Conservation (phyloP, 306 rosid species). For the Erythrophleum fordii region DNA sequence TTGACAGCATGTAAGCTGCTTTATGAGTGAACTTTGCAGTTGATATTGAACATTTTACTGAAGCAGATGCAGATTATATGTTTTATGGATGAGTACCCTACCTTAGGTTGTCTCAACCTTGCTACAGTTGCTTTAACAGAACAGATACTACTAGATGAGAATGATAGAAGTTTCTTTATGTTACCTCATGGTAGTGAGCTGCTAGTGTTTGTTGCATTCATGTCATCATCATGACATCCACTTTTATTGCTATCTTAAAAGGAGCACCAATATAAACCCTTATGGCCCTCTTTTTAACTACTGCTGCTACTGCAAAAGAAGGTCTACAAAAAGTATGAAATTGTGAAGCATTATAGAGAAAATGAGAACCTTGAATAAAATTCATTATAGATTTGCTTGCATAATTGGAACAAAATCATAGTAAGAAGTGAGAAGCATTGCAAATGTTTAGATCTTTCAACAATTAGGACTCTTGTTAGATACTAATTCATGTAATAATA, state of each 20-base stretch:
- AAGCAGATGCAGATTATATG: background rate
- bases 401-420: background rate
- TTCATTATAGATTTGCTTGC: background rate
- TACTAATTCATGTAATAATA: background rate
- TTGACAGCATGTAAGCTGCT: background rate
- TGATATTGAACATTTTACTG: background rate
- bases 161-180: slow-evolving; percentile 5
- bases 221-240: slow-evolving; percentile 3
- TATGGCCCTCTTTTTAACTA: background rate
- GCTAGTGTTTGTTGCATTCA: slow-evolving; percentile 23
- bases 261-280: background rate
- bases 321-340: background rate
- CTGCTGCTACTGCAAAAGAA: background rate
- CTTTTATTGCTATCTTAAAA: background rate
- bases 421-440: background rate
- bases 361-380: background rate
- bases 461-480: background rate
- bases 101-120: background rate
- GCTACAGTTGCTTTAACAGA: background rate
- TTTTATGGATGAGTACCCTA: background rate
- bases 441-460: background rate
- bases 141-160: background rate
- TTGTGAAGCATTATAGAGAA: slow-evolving; percentile 3
- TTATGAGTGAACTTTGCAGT: background rate
- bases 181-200: slow-evolving; percentile 21